Evolutionary conservation across 148 eudicot genomes (phyloP).

Genomic region (Silene uniflora): DNA sequence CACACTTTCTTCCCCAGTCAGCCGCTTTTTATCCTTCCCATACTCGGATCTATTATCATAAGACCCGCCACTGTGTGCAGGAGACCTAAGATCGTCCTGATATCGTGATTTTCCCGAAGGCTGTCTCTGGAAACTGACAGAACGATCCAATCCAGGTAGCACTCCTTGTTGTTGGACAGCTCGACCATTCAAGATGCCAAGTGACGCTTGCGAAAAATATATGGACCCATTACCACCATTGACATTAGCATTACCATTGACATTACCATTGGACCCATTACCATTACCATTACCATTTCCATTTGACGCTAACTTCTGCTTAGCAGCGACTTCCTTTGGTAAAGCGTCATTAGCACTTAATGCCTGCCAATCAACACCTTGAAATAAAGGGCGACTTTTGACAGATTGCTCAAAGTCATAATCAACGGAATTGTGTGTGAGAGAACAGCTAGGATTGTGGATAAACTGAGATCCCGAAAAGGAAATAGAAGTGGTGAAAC

Average conservation of each 20-base stretch:
- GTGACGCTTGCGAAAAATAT: conserved; percentile 48
- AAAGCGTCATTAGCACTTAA: conserved; percentile 47
- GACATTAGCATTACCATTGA: conserved; percentile 40
- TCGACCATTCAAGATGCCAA: conserved; percentile 48
- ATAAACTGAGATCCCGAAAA: conserved; percentile 88
- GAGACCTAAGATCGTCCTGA: conserved; percentile 43
- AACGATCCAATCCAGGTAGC: conserved; percentile 42
- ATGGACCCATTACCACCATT: conserved; percentile 52
- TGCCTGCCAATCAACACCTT: conserved; percentile 82
- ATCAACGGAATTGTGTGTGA: conserved; percentile 64
- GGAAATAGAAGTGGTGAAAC: conserved; percentile 75
- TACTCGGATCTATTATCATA: conserved; percentile 55
- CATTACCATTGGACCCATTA: conserved; percentile 22
- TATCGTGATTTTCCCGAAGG: conserved; percentile 42
- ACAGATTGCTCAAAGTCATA: conserved; percentile 77
- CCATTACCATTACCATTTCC: conserved; percentile 45
- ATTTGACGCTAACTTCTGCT: conserved; percentile 39
- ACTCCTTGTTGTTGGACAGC: conserved; percentile 40
- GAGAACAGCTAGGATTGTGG: conserved; percentile 85
- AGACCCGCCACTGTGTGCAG: conserved; percentile 62
- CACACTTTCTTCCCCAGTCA: conserved; percentile 44
- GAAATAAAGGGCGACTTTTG: conserved; percentile 80
- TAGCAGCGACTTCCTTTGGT: conserved; percentile 45
- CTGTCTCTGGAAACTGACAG: conserved; percentile 60
- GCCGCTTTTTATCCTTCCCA: conserved; percentile 46